Evolutionary conservation across 768 basidiomycete genomes (phyloP).

Genomic region (Termitomyces sp.): DNA sequence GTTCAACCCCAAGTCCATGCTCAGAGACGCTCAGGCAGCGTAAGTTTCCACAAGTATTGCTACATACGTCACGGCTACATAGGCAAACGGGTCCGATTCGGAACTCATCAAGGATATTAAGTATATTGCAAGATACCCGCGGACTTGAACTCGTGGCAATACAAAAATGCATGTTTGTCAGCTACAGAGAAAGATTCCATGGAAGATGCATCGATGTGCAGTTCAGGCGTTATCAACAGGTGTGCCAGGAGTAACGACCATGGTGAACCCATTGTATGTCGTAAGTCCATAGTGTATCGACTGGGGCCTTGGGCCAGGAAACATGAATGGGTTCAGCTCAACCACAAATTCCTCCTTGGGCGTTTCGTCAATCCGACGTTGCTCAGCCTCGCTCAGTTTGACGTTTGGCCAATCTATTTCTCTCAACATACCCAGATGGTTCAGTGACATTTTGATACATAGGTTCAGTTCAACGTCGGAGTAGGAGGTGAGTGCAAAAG

Average conservation of each 20-base stretch:
- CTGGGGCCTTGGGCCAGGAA: conserved; percentile 12
- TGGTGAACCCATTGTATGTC: conserved; percentile 13
- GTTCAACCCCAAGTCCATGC: not conserved
- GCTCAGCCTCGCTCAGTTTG: not conserved
- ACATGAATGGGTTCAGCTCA: conserved; percentile 20
- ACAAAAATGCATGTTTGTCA: not conserved
- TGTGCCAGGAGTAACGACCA: conserved; percentile 9
- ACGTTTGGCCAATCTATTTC: conserved; percentile 1
- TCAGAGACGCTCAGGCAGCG: too few relatives aligned
- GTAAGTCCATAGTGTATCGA: conserved; percentile 2
- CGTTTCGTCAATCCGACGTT: not conserved
- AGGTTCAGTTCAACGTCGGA: not conserved
- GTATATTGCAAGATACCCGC: not conserved
- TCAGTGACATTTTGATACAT: not conserved
- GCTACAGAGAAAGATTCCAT: not conserved
- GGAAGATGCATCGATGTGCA: not conserved
- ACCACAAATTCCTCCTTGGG: not conserved
- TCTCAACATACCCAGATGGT: not conserved
- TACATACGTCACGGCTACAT: not conserved
- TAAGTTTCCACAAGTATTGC: too few relatives aligned
- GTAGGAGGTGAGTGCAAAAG: conserved; percentile 19
- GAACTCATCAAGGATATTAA: not conserved
- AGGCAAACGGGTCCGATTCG: not conserved
- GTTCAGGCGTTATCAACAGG: not conserved
- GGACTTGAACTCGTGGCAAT: not conserved